Evolutionary conservation across 306 rosid species (phyloP).

Genomic region (Cucumis melo): DNA sequence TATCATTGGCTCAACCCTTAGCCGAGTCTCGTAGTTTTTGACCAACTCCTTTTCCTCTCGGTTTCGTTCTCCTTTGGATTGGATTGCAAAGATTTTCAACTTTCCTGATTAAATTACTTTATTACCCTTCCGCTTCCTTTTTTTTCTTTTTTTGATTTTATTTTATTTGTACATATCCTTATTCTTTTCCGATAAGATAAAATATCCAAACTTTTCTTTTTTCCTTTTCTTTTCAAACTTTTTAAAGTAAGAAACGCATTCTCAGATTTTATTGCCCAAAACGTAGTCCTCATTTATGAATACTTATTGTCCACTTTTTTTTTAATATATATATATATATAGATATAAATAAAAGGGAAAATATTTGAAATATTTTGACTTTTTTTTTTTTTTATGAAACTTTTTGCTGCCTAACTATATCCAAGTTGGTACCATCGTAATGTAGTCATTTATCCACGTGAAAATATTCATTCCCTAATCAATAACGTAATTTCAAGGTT

Average conservation of each 20-base stretch:
- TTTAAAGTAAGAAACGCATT: background rate
- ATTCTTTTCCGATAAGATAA: conserved; percentile 6
- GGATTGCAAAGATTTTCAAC: background rate
- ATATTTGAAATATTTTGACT: too few relatives aligned
- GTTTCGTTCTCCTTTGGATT: background rate
- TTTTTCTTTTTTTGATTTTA: too few relatives aligned
- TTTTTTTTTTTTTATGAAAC: too few relatives aligned
- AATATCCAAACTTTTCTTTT: background rate
- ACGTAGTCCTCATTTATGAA: background rate
- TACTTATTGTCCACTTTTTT: background rate
- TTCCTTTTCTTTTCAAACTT: background rate
- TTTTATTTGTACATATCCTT: background rate
- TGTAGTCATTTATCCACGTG: background rate
- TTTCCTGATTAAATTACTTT: background rate
- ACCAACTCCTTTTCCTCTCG: background rate
- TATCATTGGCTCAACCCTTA: background rate
- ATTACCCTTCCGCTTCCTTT: background rate
- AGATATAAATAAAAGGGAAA: too few relatives aligned
- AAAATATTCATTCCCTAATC: background rate
- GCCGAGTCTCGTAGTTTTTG: background rate
- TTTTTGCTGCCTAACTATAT: too few relatives aligned
- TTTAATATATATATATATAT: too few relatives aligned
- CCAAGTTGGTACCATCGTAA: background rate
- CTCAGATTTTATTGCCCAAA: background rate
- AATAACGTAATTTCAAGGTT: too few relatives aligned